Evolutionary conservation across 73 alveolate genomes (phyloP).

Genomic region (Effrenium voratum): DNA sequence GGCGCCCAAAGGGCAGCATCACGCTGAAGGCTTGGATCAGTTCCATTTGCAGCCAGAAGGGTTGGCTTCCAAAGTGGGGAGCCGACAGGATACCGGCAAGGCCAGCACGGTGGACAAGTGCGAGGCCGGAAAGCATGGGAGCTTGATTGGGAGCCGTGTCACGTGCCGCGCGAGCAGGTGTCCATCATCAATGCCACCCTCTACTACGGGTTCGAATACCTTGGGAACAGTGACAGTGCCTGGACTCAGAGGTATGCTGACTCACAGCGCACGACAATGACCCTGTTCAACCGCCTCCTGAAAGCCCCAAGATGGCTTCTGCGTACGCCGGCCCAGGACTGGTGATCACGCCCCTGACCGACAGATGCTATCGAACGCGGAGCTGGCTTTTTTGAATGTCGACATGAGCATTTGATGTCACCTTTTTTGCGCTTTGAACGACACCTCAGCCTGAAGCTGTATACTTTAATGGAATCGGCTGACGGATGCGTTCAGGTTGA

Average conservation of each 20-base stretch:
- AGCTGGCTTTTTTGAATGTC: not conserved
- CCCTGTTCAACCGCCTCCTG: not conserved
- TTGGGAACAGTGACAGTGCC: conserved; percentile 98
- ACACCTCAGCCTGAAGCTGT: not conserved
- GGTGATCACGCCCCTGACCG: conserved; percentile 99
- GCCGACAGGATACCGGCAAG: conserved; percentile 73
- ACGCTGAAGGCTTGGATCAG: conserved; percentile 57
- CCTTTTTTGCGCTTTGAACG: not conserved
- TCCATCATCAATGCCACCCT: conserved; percentile 95
- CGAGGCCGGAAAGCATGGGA: conserved; percentile 19
- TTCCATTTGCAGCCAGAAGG: not conserved
- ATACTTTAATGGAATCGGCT: not conserved
- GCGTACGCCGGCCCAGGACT: conserved; percentile 22
- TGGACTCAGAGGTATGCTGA: not conserved
- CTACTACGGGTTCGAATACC: conserved; percentile 98
- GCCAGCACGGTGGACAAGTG: conserved; percentile 91
- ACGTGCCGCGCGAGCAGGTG: conserved; percentile 5
- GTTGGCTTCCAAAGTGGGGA: not conserved
- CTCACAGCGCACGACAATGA: too few relatives aligned
- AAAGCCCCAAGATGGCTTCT: not conserved
- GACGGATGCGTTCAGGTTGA: conserved; percentile 80
- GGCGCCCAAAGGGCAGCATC: conserved; percentile 95
- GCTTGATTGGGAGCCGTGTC: too few relatives aligned
- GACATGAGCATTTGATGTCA: too few relatives aligned
- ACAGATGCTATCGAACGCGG: conserved; percentile 98